phyloP scores from a whole-genome alignment of 306 rosid genomes.

The Trifolium subterraneum region DNA sequence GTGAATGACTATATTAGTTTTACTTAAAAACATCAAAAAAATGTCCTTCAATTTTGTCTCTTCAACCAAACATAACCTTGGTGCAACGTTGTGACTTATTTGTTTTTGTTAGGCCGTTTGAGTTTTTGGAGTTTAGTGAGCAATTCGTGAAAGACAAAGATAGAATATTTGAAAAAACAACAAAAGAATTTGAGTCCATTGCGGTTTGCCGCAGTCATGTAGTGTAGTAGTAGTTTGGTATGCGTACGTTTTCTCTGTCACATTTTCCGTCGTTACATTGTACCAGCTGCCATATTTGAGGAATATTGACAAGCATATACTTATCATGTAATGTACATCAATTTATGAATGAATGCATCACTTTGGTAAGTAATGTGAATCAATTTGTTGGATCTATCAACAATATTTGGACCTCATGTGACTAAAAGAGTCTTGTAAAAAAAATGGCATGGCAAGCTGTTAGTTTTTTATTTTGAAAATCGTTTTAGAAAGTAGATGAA shows the following conservation, averaged over 20 bases:
- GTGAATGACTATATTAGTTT: no score
- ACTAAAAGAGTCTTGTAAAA: no score
- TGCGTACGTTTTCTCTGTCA: conserved; percentile 1
- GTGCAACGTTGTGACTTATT: neutral
- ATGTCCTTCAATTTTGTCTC: no score
- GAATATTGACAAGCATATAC: conserved; percentile 47
- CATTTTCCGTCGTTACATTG: conserved; percentile 24
- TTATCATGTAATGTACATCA: neutral
- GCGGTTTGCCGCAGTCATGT: conserved; percentile 31
- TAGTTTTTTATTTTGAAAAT: no score
- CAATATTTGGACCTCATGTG: neutral
- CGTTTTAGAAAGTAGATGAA: no score
- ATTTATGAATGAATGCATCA: neutral
- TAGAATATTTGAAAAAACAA: neutral
- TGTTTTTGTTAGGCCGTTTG: neutral
- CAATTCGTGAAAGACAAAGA: conserved; percentile 2
- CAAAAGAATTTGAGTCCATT: neutral
- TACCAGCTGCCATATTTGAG: neutral
- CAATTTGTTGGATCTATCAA: neutral
- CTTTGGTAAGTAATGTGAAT: neutral
- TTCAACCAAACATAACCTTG: neutral
- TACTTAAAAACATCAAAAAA: no score
- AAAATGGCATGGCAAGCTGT: no score
- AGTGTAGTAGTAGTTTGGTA: neutral
- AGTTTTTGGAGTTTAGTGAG: conserved; percentile 1